phyloP scores from a whole-genome alignment of 2,329 filamentous ascomycete species.

The Tolypocladium amazonense region DNA sequence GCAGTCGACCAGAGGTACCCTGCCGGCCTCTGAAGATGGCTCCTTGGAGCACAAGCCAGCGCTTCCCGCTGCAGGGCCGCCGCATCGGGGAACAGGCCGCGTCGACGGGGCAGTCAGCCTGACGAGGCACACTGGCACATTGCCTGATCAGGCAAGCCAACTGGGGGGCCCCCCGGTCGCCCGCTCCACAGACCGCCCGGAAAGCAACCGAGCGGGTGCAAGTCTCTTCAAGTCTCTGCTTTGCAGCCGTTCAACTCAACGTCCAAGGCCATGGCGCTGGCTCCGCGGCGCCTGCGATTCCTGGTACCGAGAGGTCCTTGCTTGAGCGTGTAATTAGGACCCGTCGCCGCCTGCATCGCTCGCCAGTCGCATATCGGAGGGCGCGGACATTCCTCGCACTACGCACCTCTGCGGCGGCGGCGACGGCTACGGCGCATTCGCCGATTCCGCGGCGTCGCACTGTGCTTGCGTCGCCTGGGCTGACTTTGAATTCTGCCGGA shows the following conservation, averaged over 20 bases:
- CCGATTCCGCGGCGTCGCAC: neutral
- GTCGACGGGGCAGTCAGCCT: conserved; percentile 2
- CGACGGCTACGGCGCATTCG: too few relatives aligned
- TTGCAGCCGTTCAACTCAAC: neutral
- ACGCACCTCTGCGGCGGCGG: too few relatives aligned
- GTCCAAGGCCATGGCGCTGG: neutral
- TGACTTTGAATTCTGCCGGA: neutral
- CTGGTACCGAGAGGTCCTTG: neutral
- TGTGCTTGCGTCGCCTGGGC: neutral
- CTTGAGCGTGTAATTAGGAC: neutral
- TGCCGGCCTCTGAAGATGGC: neutral
- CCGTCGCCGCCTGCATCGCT: neutral
- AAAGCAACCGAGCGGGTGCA: neutral
- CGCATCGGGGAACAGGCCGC: neutral
- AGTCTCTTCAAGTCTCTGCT: neutral
- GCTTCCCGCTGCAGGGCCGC: neutral
- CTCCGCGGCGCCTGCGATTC: neutral
- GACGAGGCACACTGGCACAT: conserved; percentile 4
- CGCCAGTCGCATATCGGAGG: neutral
- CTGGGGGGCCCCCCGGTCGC: neutral
- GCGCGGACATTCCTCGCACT: neutral
- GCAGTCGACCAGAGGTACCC: neutral
- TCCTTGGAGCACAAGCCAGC: neutral
- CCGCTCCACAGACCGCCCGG: neutral
- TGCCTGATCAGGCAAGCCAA: conserved; percentile 1